Evolutionary conservation across 305 asterid species (phyloP), one percentile per base, ranked within the genome.

Genomic region (Rubia tinctorum): DNA sequence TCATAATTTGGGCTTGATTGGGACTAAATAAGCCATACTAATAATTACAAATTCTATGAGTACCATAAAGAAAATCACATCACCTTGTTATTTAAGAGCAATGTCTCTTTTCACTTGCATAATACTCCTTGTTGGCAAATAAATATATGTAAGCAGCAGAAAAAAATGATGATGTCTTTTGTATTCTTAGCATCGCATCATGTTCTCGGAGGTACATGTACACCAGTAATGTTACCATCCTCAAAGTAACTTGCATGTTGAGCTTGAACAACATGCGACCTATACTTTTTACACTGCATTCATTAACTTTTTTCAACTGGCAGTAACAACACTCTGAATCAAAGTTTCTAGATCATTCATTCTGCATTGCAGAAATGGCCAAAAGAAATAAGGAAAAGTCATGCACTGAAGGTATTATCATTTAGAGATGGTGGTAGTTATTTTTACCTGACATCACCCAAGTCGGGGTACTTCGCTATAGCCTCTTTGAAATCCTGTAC

Each of bases 401-500:
- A 68, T 62, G 14, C 5, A 27, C 1, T 22, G 17, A 8, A 55
- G n/a, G 5, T 15, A 12, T 42, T 25, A 6, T 0, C 15, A 47
- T 17, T 58, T 27, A 27, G 61, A 66, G 56, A 27, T 66, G 25
- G 39, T 25, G 17, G 34, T 37, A 63, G 65, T 12, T 22, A 11
- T 47, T 43, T 75, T 78, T 88, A 94, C 99, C 92, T 72, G 84
- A 92, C 88, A 72, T 87, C 87, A 83, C 95, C 82, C 86, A 94
- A 82, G 88, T 91, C 95, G 0, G 99, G 92, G 85, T 89, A 94
- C 61, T 82, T 75, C 23, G 96, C 97, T 68, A 84, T 87, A 27
- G 98, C 99, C 78, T 79, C 97, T 77, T 80, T 84, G 70, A 94
- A 94, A 85, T 90, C 97, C 98, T 93, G 73, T 42, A 66, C 14